Conservation (phyloP, 2,329 filamentous ascomycete species). For the Ophiocordyceps unilateralis region DNA sequence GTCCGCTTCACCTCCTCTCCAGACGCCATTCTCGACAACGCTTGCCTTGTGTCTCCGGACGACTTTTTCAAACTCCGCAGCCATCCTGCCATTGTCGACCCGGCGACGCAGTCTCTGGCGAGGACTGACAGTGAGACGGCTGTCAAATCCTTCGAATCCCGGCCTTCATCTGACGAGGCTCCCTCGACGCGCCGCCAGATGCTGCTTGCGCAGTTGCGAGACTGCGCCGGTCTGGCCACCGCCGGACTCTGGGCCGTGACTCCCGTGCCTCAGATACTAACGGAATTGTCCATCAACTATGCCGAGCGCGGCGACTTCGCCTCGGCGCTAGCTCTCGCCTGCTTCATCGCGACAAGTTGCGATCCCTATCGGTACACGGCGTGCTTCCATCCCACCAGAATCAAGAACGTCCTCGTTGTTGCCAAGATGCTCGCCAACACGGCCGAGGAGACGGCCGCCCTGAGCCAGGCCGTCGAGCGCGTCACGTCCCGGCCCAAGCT, state of each 20-base stretch:
- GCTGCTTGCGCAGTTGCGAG: conserved; percentile 8
- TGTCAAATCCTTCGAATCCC: conserved; percentile 10
- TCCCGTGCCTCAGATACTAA: conserved; percentile 27
- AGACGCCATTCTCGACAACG: no score
- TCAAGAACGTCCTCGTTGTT: conserved; percentile 33
- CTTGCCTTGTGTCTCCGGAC: conserved; percentile 23
- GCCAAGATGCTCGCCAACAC: conserved; percentile 34
- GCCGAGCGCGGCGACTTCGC: conserved; percentile 22
- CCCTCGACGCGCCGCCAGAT: conserved; percentile 9
- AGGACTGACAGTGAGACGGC: conserved; percentile 10
- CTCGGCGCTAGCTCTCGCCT: conserved; percentile 26
- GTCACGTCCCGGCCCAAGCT: conserved; percentile 8
- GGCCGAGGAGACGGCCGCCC: conserved; percentile 19
- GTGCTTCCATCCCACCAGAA: conserved; percentile 30
- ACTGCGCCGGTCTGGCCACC: conserved; percentile 8
- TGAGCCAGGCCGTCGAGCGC: conserved; percentile 9
- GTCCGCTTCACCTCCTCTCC: conserved; percentile 29
- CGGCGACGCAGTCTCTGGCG: conserved; percentile 5
- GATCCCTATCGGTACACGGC: conserved; percentile 32
- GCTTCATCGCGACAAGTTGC: conserved; percentile 27
- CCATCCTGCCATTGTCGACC: conserved; percentile 10
- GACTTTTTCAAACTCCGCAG: conserved; percentile 9
- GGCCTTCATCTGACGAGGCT: conserved; percentile 5
- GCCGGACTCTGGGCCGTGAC: conserved; percentile 28
- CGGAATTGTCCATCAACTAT: conserved; percentile 27